These are phyloP conservation scores for Ganoderma boninense DNA, from an alignment of 1,284 basidiomycete species.

Conservation along the genomic window DNA sequence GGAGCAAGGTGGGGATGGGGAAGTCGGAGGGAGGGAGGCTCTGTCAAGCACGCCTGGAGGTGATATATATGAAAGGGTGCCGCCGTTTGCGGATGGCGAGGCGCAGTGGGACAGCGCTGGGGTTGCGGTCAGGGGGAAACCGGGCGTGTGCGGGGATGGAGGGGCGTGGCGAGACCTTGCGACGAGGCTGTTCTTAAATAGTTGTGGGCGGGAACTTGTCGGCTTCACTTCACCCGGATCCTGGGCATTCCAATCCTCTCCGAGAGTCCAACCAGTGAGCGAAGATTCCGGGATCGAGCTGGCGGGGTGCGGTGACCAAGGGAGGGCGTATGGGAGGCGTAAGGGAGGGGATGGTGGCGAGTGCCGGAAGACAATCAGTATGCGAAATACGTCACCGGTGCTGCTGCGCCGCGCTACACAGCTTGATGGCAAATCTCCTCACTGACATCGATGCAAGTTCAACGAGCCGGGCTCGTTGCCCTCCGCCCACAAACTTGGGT, in stretches of 20 bases:
- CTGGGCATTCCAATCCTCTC: not conserved
- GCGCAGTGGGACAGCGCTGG: not conserved
- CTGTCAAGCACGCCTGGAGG: not conserved
- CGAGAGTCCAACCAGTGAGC: not conserved
- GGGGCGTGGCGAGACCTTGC: not conserved
- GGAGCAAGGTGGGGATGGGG: not conserved
- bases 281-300: not conserved
- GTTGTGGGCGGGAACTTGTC: not conserved
- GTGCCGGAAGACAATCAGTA: not conserved
- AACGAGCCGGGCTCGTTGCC: not conserved
- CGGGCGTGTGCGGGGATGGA: slow-evolving; percentile 22
- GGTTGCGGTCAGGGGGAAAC: slow-evolving; percentile 2
- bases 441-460: not conserved
- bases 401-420: not conserved
- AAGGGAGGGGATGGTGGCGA: not conserved
- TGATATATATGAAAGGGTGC: not conserved
- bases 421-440: not conserved
- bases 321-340: not conserved
- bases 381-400: not conserved
- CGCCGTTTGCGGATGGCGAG: not conserved
- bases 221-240: not conserved
- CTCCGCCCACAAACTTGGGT: not conserved
- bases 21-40: not conserved
- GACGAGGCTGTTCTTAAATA: slow-evolving; percentile 2
- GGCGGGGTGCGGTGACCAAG: not conserved